These are phyloP conservation scores for Hypoxylon sp. DNA, from an alignment of 2,329 filamentous ascomycete genomes.

Conservation along the genomic window DNA sequence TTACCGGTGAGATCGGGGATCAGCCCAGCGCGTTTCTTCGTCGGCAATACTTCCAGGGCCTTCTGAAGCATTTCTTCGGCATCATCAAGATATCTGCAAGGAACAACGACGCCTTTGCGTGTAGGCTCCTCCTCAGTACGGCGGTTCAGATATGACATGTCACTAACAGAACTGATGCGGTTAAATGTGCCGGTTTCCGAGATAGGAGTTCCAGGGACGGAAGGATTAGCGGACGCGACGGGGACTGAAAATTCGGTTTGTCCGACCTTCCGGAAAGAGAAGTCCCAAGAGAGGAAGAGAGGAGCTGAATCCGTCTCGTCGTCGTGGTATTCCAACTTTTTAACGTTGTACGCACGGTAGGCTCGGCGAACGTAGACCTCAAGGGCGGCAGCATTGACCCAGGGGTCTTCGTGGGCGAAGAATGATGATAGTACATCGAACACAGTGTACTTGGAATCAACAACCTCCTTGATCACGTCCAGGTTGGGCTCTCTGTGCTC, in stretches of 20 bases:
- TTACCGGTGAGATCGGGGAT: constrained; percentile 80
- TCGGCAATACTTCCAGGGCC: constrained; percentile 86
- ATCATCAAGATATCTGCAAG: constrained; percentile 93
- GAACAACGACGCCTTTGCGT: constrained; percentile 93
- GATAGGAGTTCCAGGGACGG: constrained; percentile 82
- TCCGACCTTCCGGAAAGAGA: constrained; percentile 91
- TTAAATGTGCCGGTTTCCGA: constrained; percentile 72
- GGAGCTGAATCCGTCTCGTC: constrained; percentile 73
- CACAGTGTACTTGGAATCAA: constrained; percentile 98
- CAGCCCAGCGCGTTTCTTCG: constrained; percentile 69
- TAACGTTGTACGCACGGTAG: constrained; percentile 94
- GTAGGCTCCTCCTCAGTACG: constrained; percentile 81
- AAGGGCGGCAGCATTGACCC: constrained; percentile 92
- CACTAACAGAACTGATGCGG: constrained; percentile 93
- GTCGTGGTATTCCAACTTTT: constrained; percentile 88
- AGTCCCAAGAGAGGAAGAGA: constrained; percentile 93
- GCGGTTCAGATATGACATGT: constrained; percentile 88
- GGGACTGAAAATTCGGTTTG: constrained; percentile 90
- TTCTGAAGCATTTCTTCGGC: constrained; percentile 87
- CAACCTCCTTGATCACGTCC: constrained; percentile 94
- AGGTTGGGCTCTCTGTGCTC: constrained; percentile 94
- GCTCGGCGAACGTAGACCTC: constrained; percentile 97
- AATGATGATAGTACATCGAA: constrained; percentile 96
- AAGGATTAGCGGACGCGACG: constrained; percentile 82
- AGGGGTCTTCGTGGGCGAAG: constrained; percentile 93